Conservation (phyloP, 2,329 filamentous ascomycete species). For the Lomentospora prolificans region DNA sequence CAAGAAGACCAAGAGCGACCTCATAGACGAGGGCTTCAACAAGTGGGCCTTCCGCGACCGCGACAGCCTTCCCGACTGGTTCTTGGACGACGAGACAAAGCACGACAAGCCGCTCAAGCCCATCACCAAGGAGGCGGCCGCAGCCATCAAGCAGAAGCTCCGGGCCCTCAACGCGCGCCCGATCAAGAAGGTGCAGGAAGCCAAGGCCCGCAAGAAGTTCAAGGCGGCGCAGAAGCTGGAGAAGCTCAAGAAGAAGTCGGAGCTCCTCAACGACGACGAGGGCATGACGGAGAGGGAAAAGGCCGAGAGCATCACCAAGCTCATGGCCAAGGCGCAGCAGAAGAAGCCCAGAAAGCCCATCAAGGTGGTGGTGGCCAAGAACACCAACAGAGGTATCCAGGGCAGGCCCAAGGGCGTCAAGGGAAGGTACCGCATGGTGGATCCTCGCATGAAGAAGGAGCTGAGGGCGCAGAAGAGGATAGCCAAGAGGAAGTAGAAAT, state of each 20-base stretch:
- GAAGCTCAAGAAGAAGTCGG: slow-evolving; percentile 96
- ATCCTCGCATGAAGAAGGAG: slow-evolving; percentile 94
- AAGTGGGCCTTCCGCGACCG: slow-evolving; percentile 82
- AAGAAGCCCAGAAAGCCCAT: slow-evolving; percentile 79
- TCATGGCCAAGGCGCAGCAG: slow-evolving; percentile 73
- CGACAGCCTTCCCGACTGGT: slow-evolving; percentile 94
- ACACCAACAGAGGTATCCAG: slow-evolving; percentile 73
- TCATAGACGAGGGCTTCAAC: slow-evolving; percentile 89
- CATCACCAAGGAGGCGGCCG: slow-evolving; percentile 82
- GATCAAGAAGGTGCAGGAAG: slow-evolving; percentile 98
- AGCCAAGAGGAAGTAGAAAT: slow-evolving; percentile 57
- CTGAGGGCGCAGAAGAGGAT: slow-evolving; percentile 73
- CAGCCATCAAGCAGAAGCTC: slow-evolving; percentile 88
- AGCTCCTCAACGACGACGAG: slow-evolving; percentile 78
- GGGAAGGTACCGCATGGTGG: slow-evolving; percentile 95
- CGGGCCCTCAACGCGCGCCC: slow-evolving; percentile 88
- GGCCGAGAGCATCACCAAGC: slow-evolving; percentile 67
- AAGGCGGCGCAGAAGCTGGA: slow-evolving; percentile 84
- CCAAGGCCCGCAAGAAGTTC: slow-evolving; percentile 93
- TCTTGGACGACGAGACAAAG: slow-evolving; percentile 79
- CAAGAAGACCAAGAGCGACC: slow-evolving; percentile 65
- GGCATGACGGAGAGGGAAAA: slow-evolving; percentile 95
- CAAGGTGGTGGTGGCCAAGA: slow-evolving; percentile 81
- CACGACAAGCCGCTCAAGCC: slow-evolving; percentile 81
- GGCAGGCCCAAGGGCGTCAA: slow-evolving; percentile 86